Base-by-base conservation (phyloP, 768 basidiomycete genomes). In the Lentinula lateritia region DNA sequence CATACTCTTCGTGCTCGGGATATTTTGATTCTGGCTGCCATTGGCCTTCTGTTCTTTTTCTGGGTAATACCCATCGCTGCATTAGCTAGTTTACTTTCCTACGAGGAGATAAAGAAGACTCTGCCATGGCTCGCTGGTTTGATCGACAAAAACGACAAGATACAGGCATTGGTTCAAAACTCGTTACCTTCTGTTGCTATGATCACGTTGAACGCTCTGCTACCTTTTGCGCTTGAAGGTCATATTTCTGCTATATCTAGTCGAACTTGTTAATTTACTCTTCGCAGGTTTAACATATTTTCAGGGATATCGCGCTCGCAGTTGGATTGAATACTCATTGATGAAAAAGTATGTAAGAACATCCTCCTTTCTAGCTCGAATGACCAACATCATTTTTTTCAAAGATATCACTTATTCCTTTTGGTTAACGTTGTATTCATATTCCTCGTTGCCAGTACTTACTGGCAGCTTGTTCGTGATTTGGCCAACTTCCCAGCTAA, bases 381-480 rank as follows among this genome's bases (percentile, higher is more conserved):
- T 69, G 35, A 61, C 28, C 58, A 50, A 4, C 7, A 16, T 12
- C 8, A 23, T 36, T 20, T 48, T 20, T 4, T 69, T 2, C 2
- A 2, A 2, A 97, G 94, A 82, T 98, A 97, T 71, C 94, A 95
- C 69, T 78, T 97, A 36, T 96, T 97, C 78, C 81, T 98, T 2
- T 82, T 97, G 53, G 77, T 93, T 75, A 93, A 95, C 68, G 93
- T 96, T 43, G 89, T 98, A 43, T 95, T 95, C 73, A 94, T 96
- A 63, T 98, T 96, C 78, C 83, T 96, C 15, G 75, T 96, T 41
- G 93, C 94, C 0, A 90, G 89, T 59, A 95, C 95, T 0, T 95
- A 95, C 72, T 92, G 89, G 86, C 89, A 94, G 56, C 84, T 98
- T 10, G 84, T 95, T 13, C 87, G 87, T 42, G 95, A 99, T 68